Evolutionary conservation across 306 rosid species (phyloP), one percentile per base, ranked within the genome.

Genomic region (Pterocarpus macrocarpus): DNA sequence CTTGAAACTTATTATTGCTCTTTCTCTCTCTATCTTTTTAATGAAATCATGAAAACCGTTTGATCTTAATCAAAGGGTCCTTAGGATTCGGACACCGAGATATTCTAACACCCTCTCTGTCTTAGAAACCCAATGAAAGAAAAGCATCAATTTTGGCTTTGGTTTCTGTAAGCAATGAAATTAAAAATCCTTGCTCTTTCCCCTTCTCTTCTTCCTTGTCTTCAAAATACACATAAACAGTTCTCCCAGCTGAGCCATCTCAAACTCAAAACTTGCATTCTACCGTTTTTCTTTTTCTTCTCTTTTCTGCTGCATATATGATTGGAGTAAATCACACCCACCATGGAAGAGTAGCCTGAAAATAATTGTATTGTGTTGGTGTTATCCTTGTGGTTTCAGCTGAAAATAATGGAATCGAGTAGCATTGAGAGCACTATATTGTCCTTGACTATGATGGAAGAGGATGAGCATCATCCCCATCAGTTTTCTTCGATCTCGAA

Each of bases 371-470:
- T 16, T 16, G 43, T 61, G 36, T 63, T 64, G 44, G 41, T 28
- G 52, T 50, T 58, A 65, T 44, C 39, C 59, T 71, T 59, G 39
- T 71, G 36, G 7, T 38, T 61, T 83, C 69, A 16, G 78, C 52
- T 80, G 85, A 69, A 16, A 84, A 78, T 77, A 80, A 91, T 91
- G 95, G 92, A 91, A 72, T 78, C 91, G 7, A 59, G 82, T 64
- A 72, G 84, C 78, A 39, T 86, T 62, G 88, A 87, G 16, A 81
- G 71, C 76, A 84, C 57, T 72, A 38, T 89, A 12, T 65, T 84
- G 4, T 87, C 91, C 9, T 72, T 85, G 90, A 90, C 76, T 76
- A 68, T 89, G 87, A 77, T 86, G 86, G 92, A 87, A 14, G 92
- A 87, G 38, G 89, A 82, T 56, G 92, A 86, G 83, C 83, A 76